A percentile compares a stretch with the other conserved stretches of the same genome.
phyloP scores from a whole-genome alignment of 2,329 filamentous ascomycete genomes.

The Colletotrichum siamense region DNA sequence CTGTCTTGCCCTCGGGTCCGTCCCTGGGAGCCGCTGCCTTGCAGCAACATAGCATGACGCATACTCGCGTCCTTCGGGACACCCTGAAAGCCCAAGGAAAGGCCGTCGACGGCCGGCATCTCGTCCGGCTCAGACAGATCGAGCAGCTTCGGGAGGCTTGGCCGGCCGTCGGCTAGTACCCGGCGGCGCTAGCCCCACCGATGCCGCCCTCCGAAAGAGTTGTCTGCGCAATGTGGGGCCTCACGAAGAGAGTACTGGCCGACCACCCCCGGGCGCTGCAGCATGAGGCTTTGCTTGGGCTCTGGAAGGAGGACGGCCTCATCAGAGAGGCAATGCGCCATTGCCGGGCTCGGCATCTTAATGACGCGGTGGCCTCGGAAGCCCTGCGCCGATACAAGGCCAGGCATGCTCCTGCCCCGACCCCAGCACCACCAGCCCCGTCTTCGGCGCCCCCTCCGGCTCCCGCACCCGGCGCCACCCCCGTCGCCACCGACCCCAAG shows the following conservation, averaged over 20 bases:
- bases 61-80: not conserved
- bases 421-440: not conserved
- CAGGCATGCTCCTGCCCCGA: not conserved
- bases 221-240: not conserved
- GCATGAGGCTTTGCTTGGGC: not conserved
- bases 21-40: not conserved
- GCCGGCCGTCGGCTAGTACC: not conserved
- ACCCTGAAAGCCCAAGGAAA: not conserved
- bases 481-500: not conserved
- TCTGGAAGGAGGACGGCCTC: not conserved
- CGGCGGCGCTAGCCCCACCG: not conserved
- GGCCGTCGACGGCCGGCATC: not conserved
- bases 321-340: not conserved
- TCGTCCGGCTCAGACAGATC: not conserved
- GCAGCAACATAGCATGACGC: not conserved
- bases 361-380: not conserved
- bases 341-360: not conserved
- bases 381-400: not conserved
- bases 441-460: not conserved
- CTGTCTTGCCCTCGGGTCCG: not conserved
- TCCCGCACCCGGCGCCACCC: not conserved
- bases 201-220: not conserved
- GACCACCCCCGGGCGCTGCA: not conserved
- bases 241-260: not conserved
- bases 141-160: not conserved